A percentile compares a stretch with the other conserved stretches of the same genome.
Conservation (phyloP, 1,139 yeast species). For the Oligophagozyma castellii region DNA sequence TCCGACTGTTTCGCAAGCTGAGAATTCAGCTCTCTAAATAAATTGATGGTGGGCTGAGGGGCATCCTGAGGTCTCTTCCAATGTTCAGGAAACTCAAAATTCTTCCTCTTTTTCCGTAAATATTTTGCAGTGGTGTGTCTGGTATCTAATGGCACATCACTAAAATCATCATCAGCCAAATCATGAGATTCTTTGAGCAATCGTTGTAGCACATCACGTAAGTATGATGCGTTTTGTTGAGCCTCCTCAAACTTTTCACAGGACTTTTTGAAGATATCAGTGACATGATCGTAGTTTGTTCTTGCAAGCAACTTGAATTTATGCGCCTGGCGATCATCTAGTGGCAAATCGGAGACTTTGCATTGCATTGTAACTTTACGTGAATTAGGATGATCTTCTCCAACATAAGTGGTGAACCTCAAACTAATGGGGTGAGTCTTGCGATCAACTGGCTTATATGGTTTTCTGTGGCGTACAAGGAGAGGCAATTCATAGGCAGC, state of each 20-base stretch:
- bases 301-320: constrained; percentile 74
- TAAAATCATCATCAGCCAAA: constrained; percentile 40
- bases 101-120: constrained; percentile 31
- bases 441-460: constrained; percentile 35
- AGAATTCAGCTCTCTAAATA: constrained; percentile 6
- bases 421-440: constrained; percentile 46
- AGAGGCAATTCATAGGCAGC: constrained; percentile 90
- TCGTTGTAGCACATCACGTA: constrained; percentile 49
- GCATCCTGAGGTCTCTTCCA: constrained; percentile 78
- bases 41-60: constrained; percentile 27
- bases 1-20: background rate
- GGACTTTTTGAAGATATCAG: constrained; percentile 48
- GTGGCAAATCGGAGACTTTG: constrained; percentile 39
- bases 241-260: constrained; percentile 56
- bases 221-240: constrained; percentile 70
- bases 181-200: constrained; percentile 57
- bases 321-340: constrained; percentile 42
- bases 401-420: constrained; percentile 59
- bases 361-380: constrained; percentile 54
- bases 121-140: constrained; percentile 45
- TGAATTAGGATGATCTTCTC: constrained; percentile 60
- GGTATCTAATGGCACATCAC: constrained; percentile 70
- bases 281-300: constrained; percentile 52
- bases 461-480: constrained; percentile 59
- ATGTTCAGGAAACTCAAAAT: constrained; percentile 51